phyloP scores from a whole-genome alignment of 2,329 filamentous ascomycete genomes.

The Stenocarpella maydis region DNA sequence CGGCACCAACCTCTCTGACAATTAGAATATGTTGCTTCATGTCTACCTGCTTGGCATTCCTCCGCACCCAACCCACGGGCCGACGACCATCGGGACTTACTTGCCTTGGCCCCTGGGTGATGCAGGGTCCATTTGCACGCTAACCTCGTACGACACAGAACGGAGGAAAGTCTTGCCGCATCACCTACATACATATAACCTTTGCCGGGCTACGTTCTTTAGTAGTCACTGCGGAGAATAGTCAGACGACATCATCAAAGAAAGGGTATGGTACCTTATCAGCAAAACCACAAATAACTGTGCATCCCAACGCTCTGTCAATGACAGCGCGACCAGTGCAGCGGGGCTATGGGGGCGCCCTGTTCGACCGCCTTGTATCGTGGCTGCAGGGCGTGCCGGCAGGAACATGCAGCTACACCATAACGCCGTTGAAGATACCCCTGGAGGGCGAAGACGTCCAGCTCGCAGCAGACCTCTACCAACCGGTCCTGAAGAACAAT shows the following conservation, averaged over 20 bases:
- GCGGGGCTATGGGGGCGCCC: constrained; percentile 10
- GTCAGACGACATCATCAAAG: background rate
- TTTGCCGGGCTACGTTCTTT: constrained; percentile 39
- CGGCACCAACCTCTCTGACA: too few species aligned
- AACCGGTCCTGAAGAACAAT: constrained; percentile 26
- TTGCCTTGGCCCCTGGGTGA: too few species aligned
- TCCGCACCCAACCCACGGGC: too few species aligned
- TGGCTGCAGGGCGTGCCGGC: constrained; percentile 24
- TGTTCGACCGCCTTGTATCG: constrained; percentile 13
- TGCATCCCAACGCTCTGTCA: background rate
- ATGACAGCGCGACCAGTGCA: background rate
- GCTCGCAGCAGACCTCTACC: constrained; percentile 37
- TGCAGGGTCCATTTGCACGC: too few species aligned
- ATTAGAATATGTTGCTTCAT: too few species aligned
- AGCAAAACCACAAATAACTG: constrained; percentile 36
- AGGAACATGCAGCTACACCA: constrained; percentile 33
- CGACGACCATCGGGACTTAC: too few species aligned
- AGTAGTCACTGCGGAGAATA: background rate
- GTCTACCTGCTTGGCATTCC: too few species aligned
- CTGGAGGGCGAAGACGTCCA: constrained; percentile 32
- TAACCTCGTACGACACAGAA: too few species aligned
- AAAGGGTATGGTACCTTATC: background rate
- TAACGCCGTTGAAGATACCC: constrained; percentile 30
- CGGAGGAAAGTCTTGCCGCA: too few species aligned
- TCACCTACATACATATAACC: too few species aligned